Conservation (phyloP, 768 basidiomycete genomes). For the Boletus edulis region DNA sequence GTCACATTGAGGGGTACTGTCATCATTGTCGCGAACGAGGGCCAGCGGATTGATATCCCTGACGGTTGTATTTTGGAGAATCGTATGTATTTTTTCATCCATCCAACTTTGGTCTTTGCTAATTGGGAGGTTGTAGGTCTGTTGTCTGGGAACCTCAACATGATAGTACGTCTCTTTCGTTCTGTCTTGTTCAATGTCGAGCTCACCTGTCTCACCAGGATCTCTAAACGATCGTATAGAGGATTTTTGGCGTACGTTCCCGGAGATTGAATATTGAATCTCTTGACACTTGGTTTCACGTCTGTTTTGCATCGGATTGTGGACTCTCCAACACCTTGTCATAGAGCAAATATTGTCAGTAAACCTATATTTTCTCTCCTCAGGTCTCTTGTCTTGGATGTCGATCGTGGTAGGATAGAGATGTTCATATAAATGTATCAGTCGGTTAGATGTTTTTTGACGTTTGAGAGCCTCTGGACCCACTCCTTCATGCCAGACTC, state of each 20-base stretch:
- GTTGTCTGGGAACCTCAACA: constrained; percentile 71
- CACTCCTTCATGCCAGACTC: too few species aligned
- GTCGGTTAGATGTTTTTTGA: too few species aligned
- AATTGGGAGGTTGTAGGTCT: constrained; percentile 40
- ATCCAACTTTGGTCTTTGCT: constrained; percentile 8
- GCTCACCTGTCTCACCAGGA: constrained; percentile 23
- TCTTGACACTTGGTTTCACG: constrained; percentile 5
- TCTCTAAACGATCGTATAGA: constrained; percentile 19
- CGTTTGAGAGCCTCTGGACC: too few species aligned
- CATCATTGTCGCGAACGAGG: constrained; percentile 77
- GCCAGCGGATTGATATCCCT: constrained; percentile 70
- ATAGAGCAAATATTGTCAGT: constrained; percentile 11
- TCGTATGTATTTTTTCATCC: constrained; percentile 35
- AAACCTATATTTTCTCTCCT: neutral
- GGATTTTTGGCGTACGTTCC: neutral
- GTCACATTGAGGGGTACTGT: constrained; percentile 65
- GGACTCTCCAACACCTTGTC: constrained; percentile 16
- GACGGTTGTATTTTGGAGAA: constrained; percentile 74
- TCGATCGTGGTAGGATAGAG: constrained; percentile 4
- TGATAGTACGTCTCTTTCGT: constrained; percentile 49
- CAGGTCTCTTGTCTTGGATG: neutral
- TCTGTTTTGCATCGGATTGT: constrained; percentile 13
- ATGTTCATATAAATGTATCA: neutral
- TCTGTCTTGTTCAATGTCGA: neutral
- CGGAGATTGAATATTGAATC: constrained; percentile 6